Percentiles rank a stretch among this genome's conserved stretches.
Conservation (phyloP, 352 stramenopile genomes). For the Phytophthora meadii region DNA sequence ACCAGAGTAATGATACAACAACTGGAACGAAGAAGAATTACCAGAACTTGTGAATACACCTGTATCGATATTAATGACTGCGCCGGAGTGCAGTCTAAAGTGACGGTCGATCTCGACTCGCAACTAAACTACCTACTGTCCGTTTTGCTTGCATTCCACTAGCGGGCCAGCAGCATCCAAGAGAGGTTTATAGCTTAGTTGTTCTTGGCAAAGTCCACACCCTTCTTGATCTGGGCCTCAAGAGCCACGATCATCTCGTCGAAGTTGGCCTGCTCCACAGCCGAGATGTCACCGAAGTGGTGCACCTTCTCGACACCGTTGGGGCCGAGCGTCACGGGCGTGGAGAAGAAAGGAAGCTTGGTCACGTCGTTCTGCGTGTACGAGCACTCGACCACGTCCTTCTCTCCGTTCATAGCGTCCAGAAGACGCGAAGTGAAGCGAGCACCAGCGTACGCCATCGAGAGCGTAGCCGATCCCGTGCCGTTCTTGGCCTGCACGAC, state of each 20-base stretch:
- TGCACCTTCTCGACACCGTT: conserved; percentile 97
- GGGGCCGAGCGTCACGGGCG: conserved; percentile 94
- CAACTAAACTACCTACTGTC: conserved; percentile 26
- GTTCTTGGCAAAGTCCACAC: conserved; percentile 87
- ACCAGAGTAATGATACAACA: no score
- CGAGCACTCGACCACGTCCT: conserved; percentile 96
- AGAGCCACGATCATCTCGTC: conserved; percentile 91
- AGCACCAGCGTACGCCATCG: conserved; percentile 98
- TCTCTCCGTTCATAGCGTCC: conserved; percentile 94
- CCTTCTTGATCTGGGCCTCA: conserved; percentile 90
- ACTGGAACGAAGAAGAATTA: no score
- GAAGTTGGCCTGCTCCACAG: conserved; percentile 88
- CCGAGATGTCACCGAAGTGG: conserved; percentile 89
- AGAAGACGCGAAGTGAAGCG: conserved; percentile 95
- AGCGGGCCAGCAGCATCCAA: conserved; percentile 2
- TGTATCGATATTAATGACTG: conserved; percentile 34
- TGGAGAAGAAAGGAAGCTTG: conserved; percentile 96
- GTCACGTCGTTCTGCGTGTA: conserved; percentile 98
- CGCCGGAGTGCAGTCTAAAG: conserved; percentile 7
- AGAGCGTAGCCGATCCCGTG: conserved; percentile 97
- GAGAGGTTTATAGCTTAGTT: conserved; percentile 14
- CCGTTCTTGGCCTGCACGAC: conserved; percentile 98
- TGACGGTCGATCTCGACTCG: not conserved
- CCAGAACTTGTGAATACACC: conserved; percentile 10
- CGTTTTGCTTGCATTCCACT: conserved; percentile 17